Evolutionary conservation across 2,329 filamentous ascomycete species (phyloP), one percentile per base, ranked within the genome.

Genomic region (Plectosphaerella plurivora): DNA sequence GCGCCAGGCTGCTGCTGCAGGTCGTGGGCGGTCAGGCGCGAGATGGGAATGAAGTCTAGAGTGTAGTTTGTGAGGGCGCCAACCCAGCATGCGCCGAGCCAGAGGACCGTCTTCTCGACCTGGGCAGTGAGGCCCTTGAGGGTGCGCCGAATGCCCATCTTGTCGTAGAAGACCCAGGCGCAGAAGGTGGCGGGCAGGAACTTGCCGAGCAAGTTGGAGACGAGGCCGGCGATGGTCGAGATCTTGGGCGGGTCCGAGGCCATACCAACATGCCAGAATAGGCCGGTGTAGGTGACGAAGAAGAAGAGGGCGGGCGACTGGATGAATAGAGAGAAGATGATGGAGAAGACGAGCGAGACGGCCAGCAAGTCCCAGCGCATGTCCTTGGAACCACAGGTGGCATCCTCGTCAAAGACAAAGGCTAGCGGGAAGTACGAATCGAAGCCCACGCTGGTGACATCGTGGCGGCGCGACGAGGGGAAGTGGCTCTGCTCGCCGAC

Each of bases 21-120:
- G 64, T 99, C 94, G 65, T 95, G 91, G 0, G 87, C 84, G 9
- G 89, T 97, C n/a, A 99, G 78, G 3, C 94, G 87, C 68, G 91
- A 84, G 59, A 99, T 94, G 0, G 94, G 94, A 55, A 99, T 97
- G 71, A 89, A 88, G 61, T 91, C 88, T 63, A 99, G 90, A 0
- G 94, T 97, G 70, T 97, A 95, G 70, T 97, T 97, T 63, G 93
- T 93, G 59, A 99, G 72, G 1, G 90, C 87, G 15, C 92, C 94
- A 39, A 97, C 83, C 88, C 95, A 99, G 64, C 88, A 91, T 8
- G 85, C 87, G 1, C 92, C 92, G 1, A 99, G 76, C 88, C 91
- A 97, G 25, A 97, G 77, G 3, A 97, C 70, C 0, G 91, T 89
- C 75, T 96, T 97, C 64, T 96, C 93, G 44, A 96, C 62, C 65